Evolutionary conservation across 768 basidiomycete genomes (phyloP).

Genomic region (Suillus paluster): DNA sequence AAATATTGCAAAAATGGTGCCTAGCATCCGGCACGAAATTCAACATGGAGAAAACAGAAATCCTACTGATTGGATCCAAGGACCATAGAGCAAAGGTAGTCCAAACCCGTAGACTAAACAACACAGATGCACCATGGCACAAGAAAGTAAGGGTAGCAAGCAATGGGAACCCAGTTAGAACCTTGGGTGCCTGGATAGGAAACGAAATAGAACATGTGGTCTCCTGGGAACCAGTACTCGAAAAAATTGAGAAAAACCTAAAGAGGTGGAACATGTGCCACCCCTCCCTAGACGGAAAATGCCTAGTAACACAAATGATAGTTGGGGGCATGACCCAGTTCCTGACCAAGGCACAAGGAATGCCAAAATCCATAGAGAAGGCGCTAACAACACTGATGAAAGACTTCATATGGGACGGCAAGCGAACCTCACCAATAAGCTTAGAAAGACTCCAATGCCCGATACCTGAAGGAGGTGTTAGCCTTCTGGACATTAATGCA

Average conservation of each 20-base stretch:
- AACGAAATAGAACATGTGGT: not conserved
- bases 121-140: not conserved
- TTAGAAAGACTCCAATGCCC: not conserved
- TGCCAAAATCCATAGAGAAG: not conserved
- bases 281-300: not conserved
- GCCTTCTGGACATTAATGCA: not conserved
- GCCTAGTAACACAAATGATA: not conserved
- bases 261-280: not conserved
- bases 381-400: not conserved
- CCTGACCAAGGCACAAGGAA: not conserved
- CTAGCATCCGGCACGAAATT: slow-evolving; percentile 18
- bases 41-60: slow-evolving; percentile 27
- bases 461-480: not conserved
- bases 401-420: not conserved
- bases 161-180: not conserved
- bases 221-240: not conserved
- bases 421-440: not conserved
- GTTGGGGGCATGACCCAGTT: not conserved
- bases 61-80: slow-evolving; percentile 15
- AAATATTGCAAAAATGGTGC: slow-evolving; percentile 22
- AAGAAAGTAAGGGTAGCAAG: not conserved
- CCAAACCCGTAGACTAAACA: not conserved
- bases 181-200: not conserved
- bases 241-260: not conserved
- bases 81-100: not conserved